Percentiles rank a stretch among this genome's conserved stretches.
These are phyloP conservation scores for Neophaeococcomyces mojaviensis DNA, from an alignment of 2,329 filamentous ascomycete genomes.

Conservation along the genomic window DNA sequence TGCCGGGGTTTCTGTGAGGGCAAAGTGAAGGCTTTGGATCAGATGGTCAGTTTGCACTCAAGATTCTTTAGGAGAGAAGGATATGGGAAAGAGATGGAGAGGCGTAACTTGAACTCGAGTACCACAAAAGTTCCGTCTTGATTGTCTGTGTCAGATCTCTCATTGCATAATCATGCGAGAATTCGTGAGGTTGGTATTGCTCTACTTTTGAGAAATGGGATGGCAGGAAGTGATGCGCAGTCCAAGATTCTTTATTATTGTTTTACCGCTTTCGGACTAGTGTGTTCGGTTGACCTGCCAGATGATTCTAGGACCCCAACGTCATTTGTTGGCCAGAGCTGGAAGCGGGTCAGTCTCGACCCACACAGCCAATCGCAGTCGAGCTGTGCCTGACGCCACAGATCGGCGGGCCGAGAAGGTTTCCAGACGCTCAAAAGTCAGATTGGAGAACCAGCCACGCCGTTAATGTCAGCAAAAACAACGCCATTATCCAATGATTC, in stretches of 20 bases:
- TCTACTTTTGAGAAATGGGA: slow-evolving; percentile 8
- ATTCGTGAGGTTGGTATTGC: slow-evolving; percentile 21
- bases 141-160: background rate
- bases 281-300: background rate
- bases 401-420: background rate
- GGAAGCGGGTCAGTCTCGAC: background rate
- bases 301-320: background rate
- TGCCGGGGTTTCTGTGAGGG: background rate
- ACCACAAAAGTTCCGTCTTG: slow-evolving; percentile 4
- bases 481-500: no score
- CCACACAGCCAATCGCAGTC: background rate
- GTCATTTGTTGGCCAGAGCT: background rate
- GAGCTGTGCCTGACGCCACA: background rate
- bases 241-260: background rate
- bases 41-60: slow-evolving; percentile 9
- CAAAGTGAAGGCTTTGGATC: slow-evolving; percentile 10
- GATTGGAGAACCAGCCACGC: no score
- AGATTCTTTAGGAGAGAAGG: slow-evolving; percentile 20
- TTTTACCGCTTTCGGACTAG: background rate
- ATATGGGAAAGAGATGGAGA: slow-evolving; percentile 26
- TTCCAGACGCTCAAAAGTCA: background rate
- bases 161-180: slow-evolving; percentile 13
- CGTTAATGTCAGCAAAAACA: no score
- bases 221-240: slow-evolving; percentile 7
- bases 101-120: slow-evolving; percentile 30